These are phyloP conservation scores for Suillus sp. DNA, from an alignment of 768 basidiomycete genomes.

Conservation along the genomic window DNA sequence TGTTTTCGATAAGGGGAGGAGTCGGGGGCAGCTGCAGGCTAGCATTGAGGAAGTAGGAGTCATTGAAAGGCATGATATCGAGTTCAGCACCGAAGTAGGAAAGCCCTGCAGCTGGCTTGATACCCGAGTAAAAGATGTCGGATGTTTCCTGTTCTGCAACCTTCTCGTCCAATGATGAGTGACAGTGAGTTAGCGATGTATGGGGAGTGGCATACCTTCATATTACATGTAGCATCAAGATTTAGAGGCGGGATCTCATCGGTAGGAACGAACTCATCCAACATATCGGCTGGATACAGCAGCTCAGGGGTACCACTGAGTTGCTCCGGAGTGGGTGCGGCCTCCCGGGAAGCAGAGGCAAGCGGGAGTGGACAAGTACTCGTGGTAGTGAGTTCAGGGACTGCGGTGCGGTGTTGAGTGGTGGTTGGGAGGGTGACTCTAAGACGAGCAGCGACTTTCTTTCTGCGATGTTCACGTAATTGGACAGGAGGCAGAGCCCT, in stretches of 20 bases:
- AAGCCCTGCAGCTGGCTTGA: constrained; percentile 23
- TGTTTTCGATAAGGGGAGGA: constrained; percentile 13
- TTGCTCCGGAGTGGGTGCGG: constrained; percentile 2
- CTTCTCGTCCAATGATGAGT: constrained; percentile 9
- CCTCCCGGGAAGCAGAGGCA: constrained; percentile 9
- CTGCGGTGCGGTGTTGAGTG: neutral
- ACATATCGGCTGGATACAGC: constrained; percentile 12
- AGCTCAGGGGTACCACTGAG: constrained; percentile 24
- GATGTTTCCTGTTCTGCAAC: constrained; percentile 2
- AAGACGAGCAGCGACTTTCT: constrained; percentile 15
- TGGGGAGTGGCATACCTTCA: constrained; percentile 22
- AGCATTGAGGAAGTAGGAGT: constrained; percentile 28
- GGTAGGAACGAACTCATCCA: constrained; percentile 35
- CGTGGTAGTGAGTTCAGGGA: constrained; percentile 4
- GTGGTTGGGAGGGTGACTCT: constrained; percentile 12
- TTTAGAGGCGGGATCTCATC: constrained; percentile 39
- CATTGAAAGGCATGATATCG: constrained; percentile 29
- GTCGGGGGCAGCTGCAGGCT: constrained; percentile 8
- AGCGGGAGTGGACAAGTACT: constrained; percentile 6
- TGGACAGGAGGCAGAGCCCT: neutral
- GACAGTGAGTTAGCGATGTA: neutral
- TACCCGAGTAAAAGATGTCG: constrained; percentile 23
- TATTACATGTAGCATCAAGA: constrained; percentile 24
- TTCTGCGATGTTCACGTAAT: constrained; percentile 7
- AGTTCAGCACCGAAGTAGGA: constrained; percentile 34